Base-by-base conservation (phyloP, 2,329 filamentous ascomycete genomes). In the Exutisphaerella laricina region DNA sequence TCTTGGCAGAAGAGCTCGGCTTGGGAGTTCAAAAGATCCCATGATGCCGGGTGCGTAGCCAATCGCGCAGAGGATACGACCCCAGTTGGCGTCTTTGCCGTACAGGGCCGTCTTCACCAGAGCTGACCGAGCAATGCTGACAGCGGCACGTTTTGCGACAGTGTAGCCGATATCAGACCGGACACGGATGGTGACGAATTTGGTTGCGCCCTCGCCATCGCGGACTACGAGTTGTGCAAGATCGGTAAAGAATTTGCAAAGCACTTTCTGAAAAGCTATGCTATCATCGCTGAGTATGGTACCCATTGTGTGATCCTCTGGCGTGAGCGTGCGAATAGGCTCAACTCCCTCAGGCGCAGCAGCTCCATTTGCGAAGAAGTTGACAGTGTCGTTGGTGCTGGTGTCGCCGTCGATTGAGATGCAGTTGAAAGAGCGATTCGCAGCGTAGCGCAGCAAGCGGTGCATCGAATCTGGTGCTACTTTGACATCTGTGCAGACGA, bases 331-430 rank as follows among this genome's bases (percentile, higher is more conserved):
- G 23, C 22, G 13, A 20, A 54, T 6, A 30, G 48, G 34, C 20
- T 32, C 14, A 5, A 39, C 44, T 22, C 39, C 42, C 4, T 34
- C 18, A 8, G 62, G 60, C 8, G 62, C 57, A 0, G 88, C 90
- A 13, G 88, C 88, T 49, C 92, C 92, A 65, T 98, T 98, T 51
- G 92, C 90, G n/a, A 98, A 78, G 42, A 98, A 73, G 4, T 88
- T 88, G 20, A 97, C 79, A 0, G 90, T 97, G 70, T 98, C 92
- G 68, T 98, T 98, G 46, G 92, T 98, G 49, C 86, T 94, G 6
- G 89, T 97, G 68, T 97, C 92, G 46, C 92, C 92, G 65, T 98
- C 92, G 48, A 98, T 86, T 49, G 87, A 94, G 64, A 98, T 96
- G 65, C 85, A 84, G 74, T 98, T 97, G 75, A 97, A 98, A 0